These are phyloP conservation scores for Colletotrichum gloeosporioides DNA, from an alignment of 2,329 filamentous ascomycete genomes.

Conservation along the genomic window DNA sequence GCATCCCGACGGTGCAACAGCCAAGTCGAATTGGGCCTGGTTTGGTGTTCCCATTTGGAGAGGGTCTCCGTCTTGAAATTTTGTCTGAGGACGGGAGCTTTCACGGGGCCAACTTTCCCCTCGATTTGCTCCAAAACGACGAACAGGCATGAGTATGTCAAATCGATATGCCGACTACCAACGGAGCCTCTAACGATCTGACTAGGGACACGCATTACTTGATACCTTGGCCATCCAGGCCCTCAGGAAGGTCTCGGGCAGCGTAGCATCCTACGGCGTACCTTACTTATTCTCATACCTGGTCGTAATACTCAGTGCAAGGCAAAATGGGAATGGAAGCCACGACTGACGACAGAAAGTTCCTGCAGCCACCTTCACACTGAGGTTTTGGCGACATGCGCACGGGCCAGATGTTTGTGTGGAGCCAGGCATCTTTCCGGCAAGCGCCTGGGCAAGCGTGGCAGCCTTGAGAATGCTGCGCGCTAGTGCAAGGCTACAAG, in stretches of 20 bases:
- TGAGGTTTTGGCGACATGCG: not conserved
- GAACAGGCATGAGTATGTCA: not conserved
- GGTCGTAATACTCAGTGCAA: not conserved
- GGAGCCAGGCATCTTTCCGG: not conserved
- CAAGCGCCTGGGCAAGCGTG: not conserved
- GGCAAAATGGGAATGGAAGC: not conserved
- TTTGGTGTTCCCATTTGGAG: not conserved
- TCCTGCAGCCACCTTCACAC: not conserved
- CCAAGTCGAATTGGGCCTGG: not conserved
- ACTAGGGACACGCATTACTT: not conserved
- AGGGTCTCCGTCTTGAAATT: not conserved
- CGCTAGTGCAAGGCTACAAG: slow-evolving; percentile 19
- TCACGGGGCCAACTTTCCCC: not conserved
- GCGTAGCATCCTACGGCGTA: not conserved
- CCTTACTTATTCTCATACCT: not conserved
- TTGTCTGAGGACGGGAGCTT: not conserved
- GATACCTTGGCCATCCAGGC: not conserved
- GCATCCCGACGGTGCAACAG: not conserved
- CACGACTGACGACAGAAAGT: not conserved
- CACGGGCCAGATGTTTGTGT: slow-evolving; percentile 18
- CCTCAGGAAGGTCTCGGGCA: not conserved
- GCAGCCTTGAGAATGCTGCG: slow-evolving; percentile 1
- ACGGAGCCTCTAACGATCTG: not conserved
- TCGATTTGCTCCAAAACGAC: not conserved
- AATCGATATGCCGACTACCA: not conserved